Evolutionary conservation across 2,329 filamentous ascomycete genomes (phyloP), one percentile per base, ranked within the genome.

Genomic region (Curvularia spicifera): DNA sequence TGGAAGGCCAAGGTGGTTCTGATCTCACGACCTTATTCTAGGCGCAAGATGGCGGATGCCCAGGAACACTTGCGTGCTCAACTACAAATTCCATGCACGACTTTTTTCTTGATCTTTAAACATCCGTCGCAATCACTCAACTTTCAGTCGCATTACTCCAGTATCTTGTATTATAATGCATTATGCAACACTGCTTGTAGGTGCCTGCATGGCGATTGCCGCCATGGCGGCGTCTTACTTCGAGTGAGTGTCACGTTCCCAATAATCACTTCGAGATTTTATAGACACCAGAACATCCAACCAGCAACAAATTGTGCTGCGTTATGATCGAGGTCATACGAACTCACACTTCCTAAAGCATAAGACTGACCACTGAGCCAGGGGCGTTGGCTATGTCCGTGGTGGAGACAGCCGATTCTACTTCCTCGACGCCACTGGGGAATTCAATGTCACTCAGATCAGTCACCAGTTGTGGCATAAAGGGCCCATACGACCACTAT

Each of bases 401-500:
- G 51, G 55, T 28, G 37, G 26, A 6, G 26, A 50, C 10, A 45
- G 33, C 13, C 48, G 43, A 12, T n/a, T 18, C 22, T 63, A 63
- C 20, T n/a, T 24, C 5, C 58, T 63, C 40, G 33, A 47, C 0
- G n/a, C 43, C 18, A 58, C 57, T 12, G 51, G 13, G 51, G 39
- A 1, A 15, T 15, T 1, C 9, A 35, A 56, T 8, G 9, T 56
- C 3, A 51, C 48, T n/a, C 20, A 49, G n/a, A 61, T 63, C 43
- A 49, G 40, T 3, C 5, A 5, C 8, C 40, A 51, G 15, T 46
- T 43, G 24, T 26, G 45, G 8, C 22, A 24, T 24, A 10, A 55
- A 18, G 60, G 46, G n/a, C 58, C 50, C 49, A 42, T 58, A 31
- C 20, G 47, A 1, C 60, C 60, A 0, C 24, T 43, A 2, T 51